Evolutionary conservation across 2,329 filamentous ascomycete species (phyloP), one percentile per base, ranked within the genome.

Genomic region (Cercospora zeina): DNA sequence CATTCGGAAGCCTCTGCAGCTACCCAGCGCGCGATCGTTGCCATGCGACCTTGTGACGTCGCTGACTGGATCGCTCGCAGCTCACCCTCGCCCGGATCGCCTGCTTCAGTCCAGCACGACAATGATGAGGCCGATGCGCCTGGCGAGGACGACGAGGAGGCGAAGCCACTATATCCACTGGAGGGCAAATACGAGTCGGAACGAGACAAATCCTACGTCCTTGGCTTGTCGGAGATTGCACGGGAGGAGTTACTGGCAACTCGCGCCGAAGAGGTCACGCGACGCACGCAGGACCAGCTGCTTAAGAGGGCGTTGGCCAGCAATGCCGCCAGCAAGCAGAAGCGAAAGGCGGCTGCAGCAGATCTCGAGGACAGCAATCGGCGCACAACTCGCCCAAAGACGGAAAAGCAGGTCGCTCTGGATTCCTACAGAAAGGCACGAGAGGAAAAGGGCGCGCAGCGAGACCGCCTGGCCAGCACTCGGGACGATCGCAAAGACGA

Each of bases 231-330:
- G 31, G 93, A 97, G 78, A 88, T 97, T 56, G 88, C 96, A 73
- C 89, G 93, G 65, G 95, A 99, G 76, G 87, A 91, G 73, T 88
- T 96, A 49, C 84, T 99, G 6, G 93, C 92, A 19, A 90, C 96
- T 69, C 91, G 95, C 67, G 88, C 89, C 36, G 87, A 91, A 70
- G 87, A 95, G 74, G 88, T 93, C 62, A 90, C 95, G 72, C 87
- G 87, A 57, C 88, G 90, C 69, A 85, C 89, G 63, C 93, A 96
- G 77, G 91, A 95, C 71, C 83, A 87, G 53, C 86, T 93, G 65
- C 84, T 97, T 54, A 90, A 89, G 63, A 88, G 89, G 70, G 86
- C 96, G 63, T 83, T 96, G 75, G 71, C 70, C 24, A 63, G 65
- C 45, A 67, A 78, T 75, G 85, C 80, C 74, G 89, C 82, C 77